Percentiles rank a stretch among this genome's conserved stretches.
These are phyloP conservation scores for Ophiocordyceps polyrhachis-furcata DNA, from an alignment of 2,329 filamentous ascomycete species.

Conservation along the genomic window DNA sequence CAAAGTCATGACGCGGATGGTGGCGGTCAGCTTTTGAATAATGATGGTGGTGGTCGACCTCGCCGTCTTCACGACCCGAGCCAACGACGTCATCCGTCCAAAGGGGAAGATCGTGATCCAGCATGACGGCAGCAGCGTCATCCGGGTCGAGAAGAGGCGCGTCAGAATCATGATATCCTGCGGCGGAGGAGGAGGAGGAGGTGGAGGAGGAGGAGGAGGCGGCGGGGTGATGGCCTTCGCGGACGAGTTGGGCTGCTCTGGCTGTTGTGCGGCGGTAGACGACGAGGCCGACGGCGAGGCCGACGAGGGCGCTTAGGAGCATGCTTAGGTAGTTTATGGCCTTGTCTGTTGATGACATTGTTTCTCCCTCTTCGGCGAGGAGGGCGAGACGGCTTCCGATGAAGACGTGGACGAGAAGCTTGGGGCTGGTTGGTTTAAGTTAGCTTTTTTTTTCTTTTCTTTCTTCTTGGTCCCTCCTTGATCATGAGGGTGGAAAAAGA, in stretches of 20 bases:
- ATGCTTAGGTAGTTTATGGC: conserved; percentile 74
- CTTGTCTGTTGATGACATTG: conserved; percentile 65
- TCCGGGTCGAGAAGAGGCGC: conserved; percentile 25
- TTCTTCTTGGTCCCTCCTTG: too few species aligned
- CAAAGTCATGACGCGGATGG: too few species aligned
- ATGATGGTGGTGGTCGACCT: neutral
- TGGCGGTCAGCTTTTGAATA: neutral
- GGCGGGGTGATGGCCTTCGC: conserved; percentile 16
- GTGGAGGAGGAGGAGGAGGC: conserved; percentile 1
- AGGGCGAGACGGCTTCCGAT: conserved; percentile 69
- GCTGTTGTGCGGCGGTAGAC: conserved; percentile 62
- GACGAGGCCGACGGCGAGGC: conserved; percentile 58
- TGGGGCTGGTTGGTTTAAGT: too few species aligned
- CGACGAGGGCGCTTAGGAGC: conserved; percentile 48
- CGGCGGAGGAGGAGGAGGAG: neutral
- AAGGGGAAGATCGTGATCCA: conserved; percentile 39
- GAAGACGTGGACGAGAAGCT: conserved; percentile 81
- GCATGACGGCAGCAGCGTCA: conserved; percentile 34
- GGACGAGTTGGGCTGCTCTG: conserved; percentile 37
- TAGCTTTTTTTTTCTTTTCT: too few species aligned
- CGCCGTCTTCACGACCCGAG: neutral
- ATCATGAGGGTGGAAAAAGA: too few species aligned
- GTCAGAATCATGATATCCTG: conserved; percentile 24
- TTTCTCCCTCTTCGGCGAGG: conserved; percentile 65
- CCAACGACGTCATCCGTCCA: conserved; percentile 22